These are phyloP conservation scores for Areca catechu DNA, from an alignment of 176 grass and related monocot genomes.

Conservation along the genomic window DNA sequence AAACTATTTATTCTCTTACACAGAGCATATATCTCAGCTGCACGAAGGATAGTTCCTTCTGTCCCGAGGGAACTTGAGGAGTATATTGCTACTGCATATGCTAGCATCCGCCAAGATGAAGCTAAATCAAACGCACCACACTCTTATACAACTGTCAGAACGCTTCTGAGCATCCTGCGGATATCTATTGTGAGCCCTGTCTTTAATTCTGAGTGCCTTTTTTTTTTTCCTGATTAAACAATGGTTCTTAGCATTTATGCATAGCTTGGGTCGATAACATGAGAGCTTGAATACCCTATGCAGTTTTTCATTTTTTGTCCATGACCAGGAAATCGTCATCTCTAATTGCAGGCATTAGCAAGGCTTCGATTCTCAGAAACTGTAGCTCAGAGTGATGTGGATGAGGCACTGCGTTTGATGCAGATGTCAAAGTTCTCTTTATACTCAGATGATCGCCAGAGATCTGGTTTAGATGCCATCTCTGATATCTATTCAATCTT, in stretches of 20 bases:
- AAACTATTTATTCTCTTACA: conserved; percentile 24
- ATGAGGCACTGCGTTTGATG: conserved; percentile 88
- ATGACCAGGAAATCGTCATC: too few species aligned
- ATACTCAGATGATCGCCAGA: conserved; percentile 84
- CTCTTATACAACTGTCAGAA: conserved; percentile 93
- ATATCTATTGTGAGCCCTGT: conserved; percentile 79
- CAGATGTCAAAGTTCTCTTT: conserved; percentile 98
- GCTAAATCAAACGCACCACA: conserved; percentile 98
- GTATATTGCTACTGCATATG: conserved; percentile 94
- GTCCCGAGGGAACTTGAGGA: conserved; percentile 87
- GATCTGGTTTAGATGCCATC: conserved; percentile 88
- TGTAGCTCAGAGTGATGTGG: conserved; percentile 81
- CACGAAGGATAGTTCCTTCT: conserved; percentile 70
- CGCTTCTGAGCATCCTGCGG: conserved; percentile 90
- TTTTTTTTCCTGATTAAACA: too few species aligned
- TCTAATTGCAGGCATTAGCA: conserved; percentile 64
- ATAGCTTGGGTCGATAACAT: background rate
- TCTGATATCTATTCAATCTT: conserved; percentile 97
- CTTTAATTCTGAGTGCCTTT: too few species aligned
- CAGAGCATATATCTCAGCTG: conserved; percentile 97
- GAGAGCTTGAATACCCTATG: too few species aligned
- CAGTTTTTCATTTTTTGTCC: too few species aligned
- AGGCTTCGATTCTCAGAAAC: conserved; percentile 90
- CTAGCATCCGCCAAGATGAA: conserved; percentile 98
- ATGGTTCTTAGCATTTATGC: background rate